Base-by-base conservation (phyloP, 129 eudicot species). In the Pulicaria dysenterica region DNA sequence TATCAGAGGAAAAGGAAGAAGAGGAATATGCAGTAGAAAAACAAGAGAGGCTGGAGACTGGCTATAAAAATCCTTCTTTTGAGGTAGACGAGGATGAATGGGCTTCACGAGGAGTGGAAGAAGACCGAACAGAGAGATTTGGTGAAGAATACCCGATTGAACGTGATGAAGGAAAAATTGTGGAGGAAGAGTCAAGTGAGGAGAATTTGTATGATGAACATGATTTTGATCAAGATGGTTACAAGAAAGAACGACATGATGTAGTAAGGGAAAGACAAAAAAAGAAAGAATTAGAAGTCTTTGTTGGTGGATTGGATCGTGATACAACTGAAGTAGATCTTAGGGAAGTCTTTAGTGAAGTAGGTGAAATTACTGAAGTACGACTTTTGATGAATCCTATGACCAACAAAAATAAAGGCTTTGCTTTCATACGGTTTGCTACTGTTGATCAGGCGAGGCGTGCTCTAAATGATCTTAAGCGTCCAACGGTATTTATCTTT, bases 301-400 rank as follows among this genome's bases (percentile, higher is more conserved):
- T 81, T 76, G 85, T 81, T 64, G 85, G 85, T 46, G 85, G 85
- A 5, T 64, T 81, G 47, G 85, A 81, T 64, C 81, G 85, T 39
- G 85, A 81, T 6, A 76, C 85, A 12, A 71, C 60, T 70, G 85
- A 81, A 75, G 74, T 17, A 9, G 85, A 81, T 81, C 81, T 81
- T 55, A 81, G 74, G 64, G 85, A 81, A 38, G 81, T 81, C 13
- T 81, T 81, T 64, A 47, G 70, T 81, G 51, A 76, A 37, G 78
- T 81, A 4, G 85, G 85, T 58, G 81, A 81, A 5, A 76, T 81
- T 58, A 81, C 85, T 7, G 85, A 81, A 81, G 85, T 81, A 49
- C 70, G 85, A 70, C 81, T 81, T 36, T 15, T 81, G 51, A 81
- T 75, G 85, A 81, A 81, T 77, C 85, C 81, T 4, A 16, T 81